Evolutionary conservation across 73 alveolate species (phyloP), one percentile per base, ranked within the genome.

Genomic region (Paramecium octaurelia): DNA sequence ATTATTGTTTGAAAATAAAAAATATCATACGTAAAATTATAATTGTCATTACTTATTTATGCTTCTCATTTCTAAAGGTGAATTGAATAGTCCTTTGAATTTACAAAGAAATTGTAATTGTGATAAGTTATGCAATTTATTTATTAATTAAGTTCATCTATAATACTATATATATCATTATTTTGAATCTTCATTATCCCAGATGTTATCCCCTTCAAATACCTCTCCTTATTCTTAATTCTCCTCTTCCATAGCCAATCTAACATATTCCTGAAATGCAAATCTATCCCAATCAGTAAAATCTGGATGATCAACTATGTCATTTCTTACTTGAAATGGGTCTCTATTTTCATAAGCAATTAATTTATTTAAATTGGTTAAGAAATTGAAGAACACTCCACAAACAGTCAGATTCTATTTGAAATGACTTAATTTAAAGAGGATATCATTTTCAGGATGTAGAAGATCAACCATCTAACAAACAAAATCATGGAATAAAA

Each of bases 281-380:
- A 97, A 98, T 92, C 98, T 92, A 93, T 98, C 99, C 99, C 99
- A 98, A 80, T 98, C 99, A 23, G 99, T 92, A 93, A 92, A 98
- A 87, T 98, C 99, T 12, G 99, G 98, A 87, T 98, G 95, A 96
- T 97, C 94, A 92, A 95, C 89, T 86, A 95, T 31, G 92, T 94
- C 97, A 80, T 96, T 95, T 92, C 95, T 96, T 46, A 77, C 71
- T 46, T 77, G 64, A 92, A 96, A 96, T 23, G 98, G 98, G 75
- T 96, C 98, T 23, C 98, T 42, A 58, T 96, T 85, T 42, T 96
- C 98, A 87, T 92, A 96, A 27, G 93, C 93, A 85, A 96, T 92
- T 73, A 95, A 93, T 88, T 96, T 96, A 92, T 96, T 96, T 68
- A 96, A 70, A 40, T 95, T 94, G 8, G 93, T 59, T 34, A 98